phyloP scores from a whole-genome alignment of 2,329 filamentous ascomycete genomes.

The Phaeosphaeriaceae sp. region DNA sequence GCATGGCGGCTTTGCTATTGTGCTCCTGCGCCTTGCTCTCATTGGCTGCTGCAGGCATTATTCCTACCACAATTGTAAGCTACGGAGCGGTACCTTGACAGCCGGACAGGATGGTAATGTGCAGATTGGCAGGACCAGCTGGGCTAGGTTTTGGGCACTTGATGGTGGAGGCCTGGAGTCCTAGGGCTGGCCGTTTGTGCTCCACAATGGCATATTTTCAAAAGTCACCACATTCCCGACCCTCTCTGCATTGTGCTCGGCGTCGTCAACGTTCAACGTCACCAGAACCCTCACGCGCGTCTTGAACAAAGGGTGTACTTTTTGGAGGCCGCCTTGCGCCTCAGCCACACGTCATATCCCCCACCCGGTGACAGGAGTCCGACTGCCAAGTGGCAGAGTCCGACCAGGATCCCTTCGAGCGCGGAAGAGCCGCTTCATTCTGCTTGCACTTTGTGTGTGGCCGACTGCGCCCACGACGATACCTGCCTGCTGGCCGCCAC shows the following conservation, averaged over 20 bases:
- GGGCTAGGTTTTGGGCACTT: neutral
- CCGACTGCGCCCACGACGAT: neutral
- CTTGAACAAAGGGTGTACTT: constrained; percentile 1
- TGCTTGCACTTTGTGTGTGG: neutral
- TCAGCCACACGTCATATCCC: neutral
- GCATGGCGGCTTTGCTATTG: constrained; percentile 4
- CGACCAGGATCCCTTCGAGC: constrained; percentile 18
- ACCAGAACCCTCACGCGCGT: neutral
- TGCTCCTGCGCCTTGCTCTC: neutral
- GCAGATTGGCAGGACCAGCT: constrained; percentile 8
- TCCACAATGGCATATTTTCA: constrained; percentile 2
- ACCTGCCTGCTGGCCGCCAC: neutral
- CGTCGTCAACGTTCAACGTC: constrained; percentile 6
- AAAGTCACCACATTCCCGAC: constrained; percentile 4
- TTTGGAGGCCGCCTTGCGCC: constrained; percentile 1
- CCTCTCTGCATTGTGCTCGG: neutral
- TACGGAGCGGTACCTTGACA: constrained; percentile 6
- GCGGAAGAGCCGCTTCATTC: constrained; percentile 2
- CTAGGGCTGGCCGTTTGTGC: constrained; percentile 1
- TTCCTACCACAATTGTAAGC: constrained; percentile 4
- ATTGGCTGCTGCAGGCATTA: constrained; percentile 7
- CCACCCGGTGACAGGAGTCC: constrained; percentile 9
- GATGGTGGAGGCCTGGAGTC: neutral
- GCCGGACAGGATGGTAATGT: constrained; percentile 4
- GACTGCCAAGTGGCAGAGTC: constrained; percentile 17